Evolutionary conservation across 2,329 filamentous ascomycete genomes (phyloP).

Genomic region (Zymoseptoria passerinii): DNA sequence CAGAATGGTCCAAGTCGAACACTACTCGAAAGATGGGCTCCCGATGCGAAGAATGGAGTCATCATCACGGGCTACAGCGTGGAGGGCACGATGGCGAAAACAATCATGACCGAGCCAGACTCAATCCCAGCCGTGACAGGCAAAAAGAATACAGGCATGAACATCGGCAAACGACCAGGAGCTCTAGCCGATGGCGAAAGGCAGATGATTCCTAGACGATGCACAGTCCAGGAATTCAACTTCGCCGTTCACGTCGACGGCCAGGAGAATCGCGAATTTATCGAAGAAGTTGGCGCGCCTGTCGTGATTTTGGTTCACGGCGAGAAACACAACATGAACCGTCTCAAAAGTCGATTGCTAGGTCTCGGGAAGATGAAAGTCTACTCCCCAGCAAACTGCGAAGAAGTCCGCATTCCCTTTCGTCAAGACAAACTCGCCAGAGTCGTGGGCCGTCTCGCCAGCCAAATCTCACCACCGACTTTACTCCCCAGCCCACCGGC

Average conservation of each 20-base stretch:
- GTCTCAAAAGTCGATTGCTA: slow-evolving; percentile 85
- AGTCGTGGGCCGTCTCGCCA: slow-evolving; percentile 85
- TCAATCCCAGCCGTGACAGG: slow-evolving; percentile 93
- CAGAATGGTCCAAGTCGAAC: slow-evolving; percentile 93
- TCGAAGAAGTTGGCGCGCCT: slow-evolving; percentile 83
- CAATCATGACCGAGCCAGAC: slow-evolving; percentile 89
- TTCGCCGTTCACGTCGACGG: slow-evolving; percentile 97
- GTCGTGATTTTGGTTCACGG: slow-evolving; percentile 96
- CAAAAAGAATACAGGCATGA: slow-evolving; percentile 17
- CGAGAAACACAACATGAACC: slow-evolving; percentile 97
- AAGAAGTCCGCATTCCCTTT: slow-evolving; percentile 91
- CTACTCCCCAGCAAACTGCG: slow-evolving; percentile 87
- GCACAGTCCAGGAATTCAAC: slow-evolving; percentile 87
- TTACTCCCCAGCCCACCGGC: slow-evolving; percentile 26
- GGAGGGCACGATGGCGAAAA: slow-evolving; percentile 95
- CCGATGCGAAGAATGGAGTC: slow-evolving; percentile 93
- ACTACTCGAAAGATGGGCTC: slow-evolving; percentile 89
- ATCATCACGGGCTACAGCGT: slow-evolving; percentile 98
- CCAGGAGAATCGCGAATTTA: slow-evolving; percentile 91
- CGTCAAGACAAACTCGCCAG: slow-evolving; percentile 91
- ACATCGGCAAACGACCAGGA: slow-evolving; percentile 26
- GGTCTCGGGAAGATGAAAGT: slow-evolving; percentile 90
- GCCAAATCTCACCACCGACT: slow-evolving; percentile 60
- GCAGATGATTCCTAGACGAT: slow-evolving; percentile 82
- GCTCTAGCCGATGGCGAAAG: slow-evolving; percentile 63